Conservation (phyloP, 2,329 filamentous ascomycete species). For the Talaromyces amestolkiae region DNA sequence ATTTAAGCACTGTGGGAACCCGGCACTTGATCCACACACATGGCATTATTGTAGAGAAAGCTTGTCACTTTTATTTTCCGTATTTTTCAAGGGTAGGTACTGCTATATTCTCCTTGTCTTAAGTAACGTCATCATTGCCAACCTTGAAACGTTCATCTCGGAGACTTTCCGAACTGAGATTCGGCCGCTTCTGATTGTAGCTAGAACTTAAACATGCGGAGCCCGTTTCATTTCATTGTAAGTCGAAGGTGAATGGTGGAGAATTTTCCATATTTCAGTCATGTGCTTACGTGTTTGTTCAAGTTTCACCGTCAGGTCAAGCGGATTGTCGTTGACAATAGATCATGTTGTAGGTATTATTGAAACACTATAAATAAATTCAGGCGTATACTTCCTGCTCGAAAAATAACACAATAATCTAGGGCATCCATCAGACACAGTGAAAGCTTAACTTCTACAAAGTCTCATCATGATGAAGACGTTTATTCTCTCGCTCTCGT, state of each 20-base stretch:
- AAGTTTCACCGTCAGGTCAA: neutral
- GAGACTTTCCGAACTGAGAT: neutral
- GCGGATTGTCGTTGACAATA: neutral
- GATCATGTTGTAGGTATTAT: neutral
- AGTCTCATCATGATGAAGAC: constrained; percentile 9
- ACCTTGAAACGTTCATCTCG: neutral
- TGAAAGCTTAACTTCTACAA: neutral
- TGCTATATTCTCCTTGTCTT: too few relatives aligned
- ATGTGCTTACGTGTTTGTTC: neutral
- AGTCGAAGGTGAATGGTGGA: constrained; percentile 12
- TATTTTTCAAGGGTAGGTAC: too few relatives aligned
- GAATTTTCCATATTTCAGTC: neutral
- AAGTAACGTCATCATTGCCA: too few relatives aligned
- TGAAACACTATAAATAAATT: neutral
- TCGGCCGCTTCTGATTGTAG: neutral
- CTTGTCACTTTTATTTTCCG: neutral
- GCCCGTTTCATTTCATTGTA: neutral
- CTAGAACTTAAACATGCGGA: neutral
- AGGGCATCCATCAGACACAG: neutral
- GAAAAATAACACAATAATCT: neutral
- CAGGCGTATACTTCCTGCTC: neutral
- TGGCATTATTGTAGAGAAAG: neutral
- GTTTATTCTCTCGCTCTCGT: constrained; percentile 19
- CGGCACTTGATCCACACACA: neutral
- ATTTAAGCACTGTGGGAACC: neutral